Evolutionary conservation across 2,329 filamentous ascomycete species (phyloP).

Genomic region (Diaporthe ampelina): DNA sequence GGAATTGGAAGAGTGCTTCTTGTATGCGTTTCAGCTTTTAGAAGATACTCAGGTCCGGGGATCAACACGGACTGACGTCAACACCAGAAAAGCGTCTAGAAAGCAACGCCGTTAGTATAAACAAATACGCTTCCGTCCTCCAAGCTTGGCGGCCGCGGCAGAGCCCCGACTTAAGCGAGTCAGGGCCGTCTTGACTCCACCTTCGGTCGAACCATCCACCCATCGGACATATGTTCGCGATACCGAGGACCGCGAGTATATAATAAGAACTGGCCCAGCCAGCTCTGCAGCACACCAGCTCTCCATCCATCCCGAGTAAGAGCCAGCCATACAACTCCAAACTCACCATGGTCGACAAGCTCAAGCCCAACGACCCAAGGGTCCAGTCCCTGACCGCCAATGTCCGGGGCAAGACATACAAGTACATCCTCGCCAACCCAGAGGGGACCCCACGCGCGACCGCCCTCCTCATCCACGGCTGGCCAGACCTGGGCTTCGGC

Average conservation of each 20-base stretch:
- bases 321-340: neutral
- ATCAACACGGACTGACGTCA: neutral
- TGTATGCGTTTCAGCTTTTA: neutral
- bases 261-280: neutral
- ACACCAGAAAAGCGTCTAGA: neutral
- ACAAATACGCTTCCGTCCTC: neutral
- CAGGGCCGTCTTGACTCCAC: slow-evolving; percentile 16
- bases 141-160: slow-evolving; percentile 18
- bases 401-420: slow-evolving; percentile 80
- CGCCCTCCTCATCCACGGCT: slow-evolving; percentile 75
- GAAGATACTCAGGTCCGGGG: neutral
- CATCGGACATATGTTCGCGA: neutral
- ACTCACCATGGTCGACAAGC: slow-evolving; percentile 67
- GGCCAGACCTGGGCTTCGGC: slow-evolving; percentile 84
- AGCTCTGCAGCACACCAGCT: neutral
- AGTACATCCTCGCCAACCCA: slow-evolving; percentile 71
- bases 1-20: too few species aligned
- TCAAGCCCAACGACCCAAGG: slow-evolving; percentile 75
- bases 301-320: neutral
- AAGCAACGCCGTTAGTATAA: neutral
- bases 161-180: slow-evolving; percentile 20
- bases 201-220: slow-evolving; percentile 6
- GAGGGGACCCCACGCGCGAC: slow-evolving; percentile 49
- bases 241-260: neutral
- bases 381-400: slow-evolving; percentile 73